Conservation (phyloP, 2,329 filamentous ascomycete genomes). For the Diaporthe amygdali region DNA sequence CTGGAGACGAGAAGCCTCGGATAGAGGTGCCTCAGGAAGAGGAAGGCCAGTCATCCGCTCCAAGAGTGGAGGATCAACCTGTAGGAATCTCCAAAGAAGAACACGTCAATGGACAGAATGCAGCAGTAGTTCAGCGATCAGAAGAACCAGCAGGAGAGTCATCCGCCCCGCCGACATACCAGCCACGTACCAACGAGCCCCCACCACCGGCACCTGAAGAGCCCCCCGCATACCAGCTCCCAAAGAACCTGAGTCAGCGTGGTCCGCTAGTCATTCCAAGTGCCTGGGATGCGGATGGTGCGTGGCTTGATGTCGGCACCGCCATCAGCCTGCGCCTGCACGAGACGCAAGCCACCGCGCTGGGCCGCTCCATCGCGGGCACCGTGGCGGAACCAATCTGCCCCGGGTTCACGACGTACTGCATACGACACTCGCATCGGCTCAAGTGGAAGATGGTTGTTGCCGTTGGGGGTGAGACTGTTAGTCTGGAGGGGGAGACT, state of each 20-base stretch:
- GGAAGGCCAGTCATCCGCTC: neutral
- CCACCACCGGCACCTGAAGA: neutral
- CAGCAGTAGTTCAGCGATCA: too few species aligned
- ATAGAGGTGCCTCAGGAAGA: neutral
- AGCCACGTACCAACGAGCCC: neutral
- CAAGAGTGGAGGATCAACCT: neutral
- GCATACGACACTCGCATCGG: conserved; percentile 31
- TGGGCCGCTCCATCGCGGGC: neutral
- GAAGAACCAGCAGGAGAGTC: neutral
- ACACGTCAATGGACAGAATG: neutral
- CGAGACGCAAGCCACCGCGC: neutral
- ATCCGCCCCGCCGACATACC: neutral
- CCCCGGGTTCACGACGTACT: conserved; percentile 33
- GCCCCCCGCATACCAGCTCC: neutral
- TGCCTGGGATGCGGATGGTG: neutral
- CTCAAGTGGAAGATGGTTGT: conserved; percentile 29
- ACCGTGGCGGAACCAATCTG: neutral
- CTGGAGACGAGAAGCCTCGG: neutral
- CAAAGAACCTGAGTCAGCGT: neutral
- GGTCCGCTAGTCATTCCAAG: neutral
- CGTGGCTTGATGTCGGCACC: conserved; percentile 7
- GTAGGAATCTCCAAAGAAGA: neutral
- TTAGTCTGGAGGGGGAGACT: neutral
- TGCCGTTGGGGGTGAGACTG: neutral
- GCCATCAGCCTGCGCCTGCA: neutral